Percentiles rank a stretch among this genome's conserved stretches.
These are phyloP conservation scores for Coniferiporia weirii DNA, from an alignment of 1,284 basidiomycete species.

Conservation along the genomic window DNA sequence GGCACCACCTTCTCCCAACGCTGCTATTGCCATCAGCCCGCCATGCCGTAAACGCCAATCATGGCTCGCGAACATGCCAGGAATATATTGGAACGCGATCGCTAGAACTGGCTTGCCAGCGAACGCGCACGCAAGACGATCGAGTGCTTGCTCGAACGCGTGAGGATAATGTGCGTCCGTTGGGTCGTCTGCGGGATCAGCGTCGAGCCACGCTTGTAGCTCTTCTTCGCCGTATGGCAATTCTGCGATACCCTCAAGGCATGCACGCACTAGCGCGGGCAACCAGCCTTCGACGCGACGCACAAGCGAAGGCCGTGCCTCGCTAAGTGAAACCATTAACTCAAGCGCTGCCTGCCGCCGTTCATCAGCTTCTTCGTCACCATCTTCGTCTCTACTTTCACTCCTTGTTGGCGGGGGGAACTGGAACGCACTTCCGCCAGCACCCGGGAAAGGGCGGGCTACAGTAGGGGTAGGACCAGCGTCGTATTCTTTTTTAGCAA, in stretches of 20 bases:
- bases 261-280: conserved; percentile 59
- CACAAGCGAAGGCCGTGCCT: conserved; percentile 66
- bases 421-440: conserved; percentile 35
- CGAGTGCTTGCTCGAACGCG: conserved; percentile 73
- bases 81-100: conserved; percentile 72
- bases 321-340: conserved; percentile 71
- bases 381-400: conserved; percentile 26
- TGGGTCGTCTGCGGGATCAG: conserved; percentile 67
- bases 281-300: conserved; percentile 63
- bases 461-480: conserved; percentile 72
- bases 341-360: conserved; percentile 62
- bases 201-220: conserved; percentile 60
- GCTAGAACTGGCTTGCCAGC: conserved; percentile 69
- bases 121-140: conserved; percentile 69
- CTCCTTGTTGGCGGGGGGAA: conserved; percentile 43
- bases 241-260: conserved; percentile 77
- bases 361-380: conserved; percentile 23
- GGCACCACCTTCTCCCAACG: conserved; percentile 57
- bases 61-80: conserved; percentile 68
- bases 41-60: conserved; percentile 82
- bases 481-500: conserved; percentile 48
- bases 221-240: conserved; percentile 53
- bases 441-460: conserved; percentile 51
- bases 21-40: conserved; percentile 75
- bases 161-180: conserved; percentile 72